Conservation (phyloP, 176 grass and related monocot genomes). For the Hordeum vulgare region MorexV3_pseudomolecules_assembly NC_058524.1:236380276-236380775, state of each 20-base stretch:
- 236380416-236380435: slow-evolving; percentile 68
- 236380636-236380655: too few relatives aligned
- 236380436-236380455: slow-evolving; percentile 89
- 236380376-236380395: slow-evolving; percentile 78
- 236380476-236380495: slow-evolving; percentile 43
- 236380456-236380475: slow-evolving; percentile 96
- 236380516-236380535: slow-evolving; percentile 43
- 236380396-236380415: slow-evolving; percentile 71
- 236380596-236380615: slow-evolving; percentile 40
- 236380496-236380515: slow-evolving; percentile 76
- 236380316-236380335: slow-evolving; percentile 90
- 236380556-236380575: slow-evolving; percentile 18
- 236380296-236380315: slow-evolving; percentile 67
- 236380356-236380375: slow-evolving; percentile 67
- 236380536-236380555: not conserved
- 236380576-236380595: slow-evolving; percentile 26
- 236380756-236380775: slow-evolving; percentile 38
- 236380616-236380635: not conserved
- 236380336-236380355: slow-evolving; percentile 69
- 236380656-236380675: not conserved
- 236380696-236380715: not conserved
- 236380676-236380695: not conserved
- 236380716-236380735: not conserved
- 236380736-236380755: slow-evolving; percentile 29
- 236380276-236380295: slow-evolving; percentile 70